Evolutionary conservation across 768 basidiomycete genomes (phyloP).

Genomic region (Lentinula raphanica): DNA sequence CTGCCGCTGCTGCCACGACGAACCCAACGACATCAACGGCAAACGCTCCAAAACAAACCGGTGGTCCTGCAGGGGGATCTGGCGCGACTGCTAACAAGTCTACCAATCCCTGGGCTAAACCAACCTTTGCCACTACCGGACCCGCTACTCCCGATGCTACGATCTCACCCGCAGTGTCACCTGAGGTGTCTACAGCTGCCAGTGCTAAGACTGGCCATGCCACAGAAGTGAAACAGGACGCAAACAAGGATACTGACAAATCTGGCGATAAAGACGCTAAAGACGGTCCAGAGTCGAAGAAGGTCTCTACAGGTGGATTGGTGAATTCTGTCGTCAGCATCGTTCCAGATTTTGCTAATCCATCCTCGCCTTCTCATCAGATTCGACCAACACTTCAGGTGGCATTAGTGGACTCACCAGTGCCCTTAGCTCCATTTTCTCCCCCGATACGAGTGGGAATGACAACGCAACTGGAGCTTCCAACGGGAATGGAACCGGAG

Average conservation of each 20-base stretch:
- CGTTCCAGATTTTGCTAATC: constrained; percentile 1
- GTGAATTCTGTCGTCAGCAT: constrained; percentile 2
- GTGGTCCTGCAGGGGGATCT: neutral
- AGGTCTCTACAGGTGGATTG: constrained; percentile 8
- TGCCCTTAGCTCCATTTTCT: neutral
- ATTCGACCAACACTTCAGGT: constrained; percentile 4
- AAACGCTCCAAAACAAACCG: no score
- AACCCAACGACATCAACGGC: no score
- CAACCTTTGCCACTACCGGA: neutral
- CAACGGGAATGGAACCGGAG: constrained; percentile 5
- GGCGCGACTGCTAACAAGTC: neutral
- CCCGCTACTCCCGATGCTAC: neutral
- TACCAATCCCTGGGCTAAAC: neutral
- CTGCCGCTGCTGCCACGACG: neutral
- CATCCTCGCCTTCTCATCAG: neutral
- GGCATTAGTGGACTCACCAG: neutral
- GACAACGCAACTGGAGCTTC: neutral
- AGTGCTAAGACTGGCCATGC: neutral
- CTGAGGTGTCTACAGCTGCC: neutral
- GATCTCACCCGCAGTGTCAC: neutral
- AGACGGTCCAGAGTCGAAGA: no score
- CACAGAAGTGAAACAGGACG: neutral
- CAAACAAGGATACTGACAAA: neutral
- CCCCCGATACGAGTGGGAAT: neutral
- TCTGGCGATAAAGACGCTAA: neutral